phyloP scores from a whole-genome alignment of 257 asterid genomes.

The Solanum piurae region DNA sequence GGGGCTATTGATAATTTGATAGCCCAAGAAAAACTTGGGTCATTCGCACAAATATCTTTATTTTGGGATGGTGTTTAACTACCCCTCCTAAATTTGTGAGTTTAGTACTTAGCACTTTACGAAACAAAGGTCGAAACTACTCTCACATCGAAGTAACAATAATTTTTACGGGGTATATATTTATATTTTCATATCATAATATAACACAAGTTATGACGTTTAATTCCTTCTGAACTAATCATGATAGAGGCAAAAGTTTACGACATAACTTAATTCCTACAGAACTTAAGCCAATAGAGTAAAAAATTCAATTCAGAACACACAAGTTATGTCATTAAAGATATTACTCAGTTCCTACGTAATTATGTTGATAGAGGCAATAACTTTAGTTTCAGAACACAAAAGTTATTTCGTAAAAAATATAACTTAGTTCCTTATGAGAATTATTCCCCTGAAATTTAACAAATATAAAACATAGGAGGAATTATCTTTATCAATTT shows the following conservation, averaged over 20 bases:
- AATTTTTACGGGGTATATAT: too few species aligned
- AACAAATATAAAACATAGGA: not conserved
- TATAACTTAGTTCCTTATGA: not conserved
- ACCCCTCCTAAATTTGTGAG: too few species aligned
- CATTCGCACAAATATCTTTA: too few species aligned
- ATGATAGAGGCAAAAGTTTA: not conserved
- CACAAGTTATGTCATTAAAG: too few species aligned
- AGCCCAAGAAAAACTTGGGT: not conserved
- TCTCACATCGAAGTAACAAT: too few species aligned
- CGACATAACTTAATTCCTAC: not conserved
- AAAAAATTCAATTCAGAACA: not conserved
- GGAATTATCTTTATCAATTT: not conserved
- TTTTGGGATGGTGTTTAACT: too few species aligned
- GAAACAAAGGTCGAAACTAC: too few species aligned
- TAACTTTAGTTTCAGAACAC: not conserved
- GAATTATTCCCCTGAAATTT: too few species aligned
- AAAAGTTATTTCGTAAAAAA: too few species aligned
- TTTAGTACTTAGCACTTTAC: too few species aligned
- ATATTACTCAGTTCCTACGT: not conserved
- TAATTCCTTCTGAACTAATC: not conserved
- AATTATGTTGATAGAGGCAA: not conserved
- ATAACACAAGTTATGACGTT: not conserved
- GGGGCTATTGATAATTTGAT: not conserved
- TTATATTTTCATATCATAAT: not conserved
- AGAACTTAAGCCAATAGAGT: not conserved